Evolutionary conservation across 2,329 filamentous ascomycete species (phyloP), one percentile per base, ranked within the genome.

Genomic region (Lachnellula arida): DNA sequence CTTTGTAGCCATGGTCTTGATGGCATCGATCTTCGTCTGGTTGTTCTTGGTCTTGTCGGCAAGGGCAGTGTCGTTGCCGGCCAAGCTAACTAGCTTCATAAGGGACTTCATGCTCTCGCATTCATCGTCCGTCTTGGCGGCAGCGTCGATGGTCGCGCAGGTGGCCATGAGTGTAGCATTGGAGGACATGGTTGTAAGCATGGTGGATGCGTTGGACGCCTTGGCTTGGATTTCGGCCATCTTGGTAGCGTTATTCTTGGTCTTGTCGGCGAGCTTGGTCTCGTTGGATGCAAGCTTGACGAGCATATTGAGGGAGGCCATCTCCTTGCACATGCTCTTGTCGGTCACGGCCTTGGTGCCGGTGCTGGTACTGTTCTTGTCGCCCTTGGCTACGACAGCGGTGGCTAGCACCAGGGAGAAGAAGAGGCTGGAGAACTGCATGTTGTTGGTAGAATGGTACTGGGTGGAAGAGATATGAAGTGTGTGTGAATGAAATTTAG

Each of bases 171-270:
- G 64, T 6, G 73, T 75, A 9, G 68, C 49, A 64, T 76, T 75
- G 57, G 63, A 56, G 53, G 68, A 51, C 53, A 75, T 61, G 5
- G 65, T 60, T 22, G 63, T 57, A 50, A 74, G 69, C 57, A 63
- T 62, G 23, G 67, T 61, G 2, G 67, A 62, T 4, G 63, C 66
- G 4, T 64, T 54, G 17, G 70, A 62, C 2, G 71, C 71, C 63
- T 74, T 72, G 54, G 70, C 66, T 65, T 75, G 68, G 63, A 75
- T 67, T 25, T 64, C 64, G 11, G 66, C 68, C 5, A 69, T 67
- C 57, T 68, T 67, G 46, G 73, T 73, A 32, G 72, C 66, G 57
- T 76, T 71, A 63, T 68, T 68, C 22, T 71, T 59, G 47, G 70
- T 68, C 46, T 67, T 57, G 49, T 65, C 50, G 35, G 67, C 63